These are phyloP conservation scores for Zasmidium citrigriseum DNA, from an alignment of 2,329 filamentous ascomycete genomes.

Conservation along the genomic window DNA sequence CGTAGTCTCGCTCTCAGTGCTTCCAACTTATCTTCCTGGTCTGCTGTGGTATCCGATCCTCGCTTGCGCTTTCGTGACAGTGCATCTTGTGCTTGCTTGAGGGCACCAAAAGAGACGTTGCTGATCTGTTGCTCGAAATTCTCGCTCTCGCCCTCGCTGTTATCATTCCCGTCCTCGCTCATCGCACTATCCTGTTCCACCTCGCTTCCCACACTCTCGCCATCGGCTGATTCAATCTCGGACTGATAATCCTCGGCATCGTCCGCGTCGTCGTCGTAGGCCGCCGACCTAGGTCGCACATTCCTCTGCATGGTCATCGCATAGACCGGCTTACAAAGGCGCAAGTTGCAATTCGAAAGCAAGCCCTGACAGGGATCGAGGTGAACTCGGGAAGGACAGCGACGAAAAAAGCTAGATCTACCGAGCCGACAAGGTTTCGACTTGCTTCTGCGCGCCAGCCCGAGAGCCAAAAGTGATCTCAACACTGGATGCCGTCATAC, in stretches of 20 bases:
- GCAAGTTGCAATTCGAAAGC: background rate
- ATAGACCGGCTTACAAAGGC: background rate
- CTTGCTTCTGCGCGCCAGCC: background rate
- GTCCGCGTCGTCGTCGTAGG: slow-evolving; percentile 13
- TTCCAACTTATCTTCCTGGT: slow-evolving; percentile 50
- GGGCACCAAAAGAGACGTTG: slow-evolving; percentile 81
- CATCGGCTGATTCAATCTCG: slow-evolving; percentile 14
- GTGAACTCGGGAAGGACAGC: background rate
- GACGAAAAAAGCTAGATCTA: background rate
- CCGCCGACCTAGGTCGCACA: slow-evolving; percentile 18
- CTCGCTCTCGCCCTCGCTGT: slow-evolving; percentile 40
- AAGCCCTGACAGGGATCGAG: slow-evolving; percentile 1
- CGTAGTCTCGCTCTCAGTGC: slow-evolving; percentile 46
- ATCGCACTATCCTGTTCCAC: slow-evolving; percentile 27
- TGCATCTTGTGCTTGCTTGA: slow-evolving; percentile 80
- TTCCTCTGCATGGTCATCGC: slow-evolving; percentile 15
- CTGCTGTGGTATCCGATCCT: slow-evolving; percentile 36
- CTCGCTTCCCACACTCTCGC: slow-evolving; percentile 14
- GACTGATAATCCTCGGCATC: slow-evolving; percentile 13
- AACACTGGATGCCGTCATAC: slow-evolving; percentile 8
- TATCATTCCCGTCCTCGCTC: slow-evolving; percentile 27
- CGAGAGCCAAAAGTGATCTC: no score
- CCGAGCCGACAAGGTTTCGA: background rate
- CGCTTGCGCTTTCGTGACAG: slow-evolving; percentile 53
- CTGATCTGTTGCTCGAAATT: slow-evolving; percentile 50